phyloP scores from a whole-genome alignment of 441 rosid species.

The Heliophila coronopifolia region DNA sequence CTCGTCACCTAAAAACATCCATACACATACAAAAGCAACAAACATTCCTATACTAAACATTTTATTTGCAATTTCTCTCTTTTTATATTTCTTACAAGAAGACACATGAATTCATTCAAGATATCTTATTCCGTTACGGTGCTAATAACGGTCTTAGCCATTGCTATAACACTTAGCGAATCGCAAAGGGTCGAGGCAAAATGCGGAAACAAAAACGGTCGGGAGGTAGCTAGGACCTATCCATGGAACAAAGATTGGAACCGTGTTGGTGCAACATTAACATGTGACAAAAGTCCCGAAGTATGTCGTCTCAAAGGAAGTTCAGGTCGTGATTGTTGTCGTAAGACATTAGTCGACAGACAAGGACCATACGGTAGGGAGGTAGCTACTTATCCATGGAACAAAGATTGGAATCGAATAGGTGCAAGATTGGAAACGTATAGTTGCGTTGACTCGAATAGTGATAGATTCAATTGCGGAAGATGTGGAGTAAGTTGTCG shows the following conservation, averaged over 20 bases:
- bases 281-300: constrained; percentile 45
- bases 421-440: constrained; percentile 3
- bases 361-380: constrained; percentile 12
- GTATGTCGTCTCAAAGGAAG: constrained; percentile 51
- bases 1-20: constrained; percentile 18
- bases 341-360: no score
- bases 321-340: constrained; percentile 58
- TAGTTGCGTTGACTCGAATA: constrained; percentile 45
- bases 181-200: constrained; percentile 17
- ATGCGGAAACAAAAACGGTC: not conserved
- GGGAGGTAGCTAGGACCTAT: constrained; percentile 8
- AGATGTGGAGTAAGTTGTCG: constrained; percentile 56
- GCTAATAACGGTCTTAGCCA: constrained; percentile 28
- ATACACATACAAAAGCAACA: constrained; percentile 21
- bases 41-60: not conserved
- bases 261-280: constrained; percentile 16
- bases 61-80: not conserved
- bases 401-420: constrained; percentile 13
- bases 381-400: constrained; percentile 1
- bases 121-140: constrained; percentile 26
- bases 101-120: constrained; percentile 33
- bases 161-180: constrained; percentile 13
- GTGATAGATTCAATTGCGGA: constrained; percentile 50
- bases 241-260: constrained; percentile 15
- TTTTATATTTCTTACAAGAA: not conserved